Evolutionary conservation across 23 red algal species (phyloP).

Genomic region (Gracilaria domingensis): DNA sequence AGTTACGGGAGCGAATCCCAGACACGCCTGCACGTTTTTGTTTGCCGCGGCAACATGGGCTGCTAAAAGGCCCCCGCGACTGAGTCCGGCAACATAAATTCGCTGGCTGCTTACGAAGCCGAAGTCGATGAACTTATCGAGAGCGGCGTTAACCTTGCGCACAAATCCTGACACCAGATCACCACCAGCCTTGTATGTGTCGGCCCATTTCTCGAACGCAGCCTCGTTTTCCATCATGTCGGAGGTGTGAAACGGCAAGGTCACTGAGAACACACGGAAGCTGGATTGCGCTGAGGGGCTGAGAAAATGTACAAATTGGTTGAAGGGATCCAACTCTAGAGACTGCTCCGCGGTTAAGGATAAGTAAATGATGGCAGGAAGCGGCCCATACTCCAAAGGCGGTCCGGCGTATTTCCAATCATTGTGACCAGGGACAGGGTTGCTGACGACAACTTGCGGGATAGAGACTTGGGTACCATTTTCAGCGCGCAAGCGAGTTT

Average conservation of each 20-base stretch:
- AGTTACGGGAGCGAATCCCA: constrained; percentile 68
- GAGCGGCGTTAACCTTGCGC: constrained; percentile 4
- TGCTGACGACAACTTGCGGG: background rate
- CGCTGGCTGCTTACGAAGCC: background rate
- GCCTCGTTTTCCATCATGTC: constrained; percentile 57
- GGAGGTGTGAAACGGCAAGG: constrained; percentile 55
- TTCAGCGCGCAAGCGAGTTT: background rate
- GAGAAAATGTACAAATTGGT: constrained; percentile 51
- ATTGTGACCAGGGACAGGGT: constrained; percentile 33
- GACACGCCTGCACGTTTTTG: constrained; percentile 21
- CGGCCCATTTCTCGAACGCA: constrained; percentile 56
- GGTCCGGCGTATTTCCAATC: constrained; percentile 62
- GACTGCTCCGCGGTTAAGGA: constrained; percentile 64
- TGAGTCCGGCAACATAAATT: constrained; percentile 56
- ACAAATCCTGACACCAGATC: constrained; percentile 65
- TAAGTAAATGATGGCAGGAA: constrained; percentile 73
- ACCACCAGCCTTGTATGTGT: constrained; percentile 55
- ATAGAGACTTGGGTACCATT: background rate
- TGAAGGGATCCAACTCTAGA: constrained; percentile 66
- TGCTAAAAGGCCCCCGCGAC: constrained; percentile 68
- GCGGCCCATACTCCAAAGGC: constrained; percentile 11
- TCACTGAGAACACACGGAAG: constrained; percentile 65
- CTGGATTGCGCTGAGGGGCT: constrained; percentile 2
- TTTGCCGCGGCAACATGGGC: constrained; percentile 49
- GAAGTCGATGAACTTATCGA: constrained; percentile 36